Conservation (phyloP, 2,329 filamentous ascomycete genomes). For the Claviceps sp. region DNA sequence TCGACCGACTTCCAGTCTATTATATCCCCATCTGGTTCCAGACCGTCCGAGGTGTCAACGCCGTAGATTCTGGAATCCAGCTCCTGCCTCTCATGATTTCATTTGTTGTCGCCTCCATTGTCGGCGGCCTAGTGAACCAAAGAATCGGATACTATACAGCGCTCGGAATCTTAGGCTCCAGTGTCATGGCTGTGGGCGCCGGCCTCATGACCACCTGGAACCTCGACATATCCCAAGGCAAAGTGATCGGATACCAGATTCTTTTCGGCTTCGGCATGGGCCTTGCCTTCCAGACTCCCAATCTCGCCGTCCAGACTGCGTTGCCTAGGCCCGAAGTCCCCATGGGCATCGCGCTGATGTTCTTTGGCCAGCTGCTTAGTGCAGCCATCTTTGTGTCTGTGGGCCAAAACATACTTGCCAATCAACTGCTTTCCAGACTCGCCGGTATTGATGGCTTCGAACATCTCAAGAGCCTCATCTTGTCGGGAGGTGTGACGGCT, state of each 20-base stretch:
- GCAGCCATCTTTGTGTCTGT: slow-evolving; percentile 11
- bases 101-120: slow-evolving; percentile 36
- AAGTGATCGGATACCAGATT: slow-evolving; percentile 49
- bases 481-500: not conserved
- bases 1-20: not conserved
- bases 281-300: slow-evolving; percentile 42
- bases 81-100: slow-evolving; percentile 43
- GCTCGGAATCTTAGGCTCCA: slow-evolving; percentile 37
- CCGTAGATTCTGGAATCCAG: slow-evolving; percentile 42
- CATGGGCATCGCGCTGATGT: slow-evolving; percentile 26
- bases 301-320: slow-evolving; percentile 42
- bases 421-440: not conserved
- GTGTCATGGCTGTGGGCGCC: slow-evolving; percentile 36
- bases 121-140: slow-evolving; percentile 34
- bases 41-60: slow-evolving; percentile 37
- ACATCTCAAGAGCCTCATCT: not conserved
- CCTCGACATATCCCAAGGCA: slow-evolving; percentile 28
- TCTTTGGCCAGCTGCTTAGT: not conserved
- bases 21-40: slow-evolving; percentile 23
- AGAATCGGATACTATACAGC: slow-evolving; percentile 47
- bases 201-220: slow-evolving; percentile 45
- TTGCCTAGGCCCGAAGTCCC: slow-evolving; percentile 38
- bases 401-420: not conserved
- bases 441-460: not conserved
- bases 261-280: slow-evolving; percentile 46